phyloP scores from a whole-genome alignment of 768 basidiomycete genomes.

The Pilatotrama ljubarskyi region DNA sequence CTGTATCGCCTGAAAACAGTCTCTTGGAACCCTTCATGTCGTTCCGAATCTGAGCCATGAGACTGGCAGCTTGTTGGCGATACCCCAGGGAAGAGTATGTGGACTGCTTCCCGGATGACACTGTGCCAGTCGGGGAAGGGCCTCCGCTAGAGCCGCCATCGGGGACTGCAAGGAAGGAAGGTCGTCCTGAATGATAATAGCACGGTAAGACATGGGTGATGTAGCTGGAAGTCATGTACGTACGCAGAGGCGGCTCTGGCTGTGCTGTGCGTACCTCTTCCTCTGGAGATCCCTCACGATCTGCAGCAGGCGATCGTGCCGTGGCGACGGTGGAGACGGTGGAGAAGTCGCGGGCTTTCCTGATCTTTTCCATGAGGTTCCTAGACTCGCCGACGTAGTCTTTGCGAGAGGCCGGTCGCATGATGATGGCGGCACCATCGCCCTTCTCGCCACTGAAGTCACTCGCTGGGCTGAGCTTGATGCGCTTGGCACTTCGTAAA shows the following conservation, averaged over 20 bases:
- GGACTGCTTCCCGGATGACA: conserved; percentile 34
- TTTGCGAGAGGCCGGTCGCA: conserved; percentile 54
- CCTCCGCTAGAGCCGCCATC: conserved; percentile 21
- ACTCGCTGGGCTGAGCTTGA: conserved; percentile 71
- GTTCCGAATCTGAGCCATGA: conserved; percentile 85
- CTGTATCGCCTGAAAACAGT: conserved; percentile 67
- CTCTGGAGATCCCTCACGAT: conserved; percentile 1
- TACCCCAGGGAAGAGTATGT: conserved; percentile 66
- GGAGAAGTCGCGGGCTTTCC: conserved; percentile 74
- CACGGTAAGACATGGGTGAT: neutral
- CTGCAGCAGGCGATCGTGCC: conserved; percentile 31
- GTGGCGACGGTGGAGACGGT: conserved; percentile 67
- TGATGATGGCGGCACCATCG: conserved; percentile 44
- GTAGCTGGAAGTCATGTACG: neutral
- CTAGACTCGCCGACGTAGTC: conserved; percentile 80
- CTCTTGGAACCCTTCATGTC: conserved; percentile 78
- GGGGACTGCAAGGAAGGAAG: conserved; percentile 16
- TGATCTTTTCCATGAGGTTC: conserved; percentile 79
- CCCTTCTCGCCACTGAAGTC: conserved; percentile 56
- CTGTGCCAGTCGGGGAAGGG: conserved; percentile 24
- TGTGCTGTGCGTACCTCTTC: neutral
- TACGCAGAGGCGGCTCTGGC: neutral
- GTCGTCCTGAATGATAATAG: conserved; percentile 5
- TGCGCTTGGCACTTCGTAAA: conserved; percentile 74
- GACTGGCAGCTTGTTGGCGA: conserved; percentile 70